Conservation (phyloP, 2,329 filamentous ascomycete species). For the Aspergillus glaucus region DNA sequence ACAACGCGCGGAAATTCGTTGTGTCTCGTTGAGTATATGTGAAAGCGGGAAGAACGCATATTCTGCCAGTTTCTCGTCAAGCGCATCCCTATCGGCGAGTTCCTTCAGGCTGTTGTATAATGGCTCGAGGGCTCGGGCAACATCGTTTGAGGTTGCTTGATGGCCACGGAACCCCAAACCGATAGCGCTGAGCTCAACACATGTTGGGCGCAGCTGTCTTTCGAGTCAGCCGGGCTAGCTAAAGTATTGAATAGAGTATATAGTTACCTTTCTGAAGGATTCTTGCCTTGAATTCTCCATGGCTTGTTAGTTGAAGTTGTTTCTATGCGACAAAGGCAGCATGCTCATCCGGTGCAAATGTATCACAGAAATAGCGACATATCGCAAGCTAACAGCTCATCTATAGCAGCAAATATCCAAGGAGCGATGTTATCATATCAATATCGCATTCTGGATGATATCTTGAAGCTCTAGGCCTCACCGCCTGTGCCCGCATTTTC, state of each 20-base stretch:
- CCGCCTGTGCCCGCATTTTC: constrained; percentile 18
- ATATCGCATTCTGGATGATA: neutral
- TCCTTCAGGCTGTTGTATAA: constrained; percentile 35
- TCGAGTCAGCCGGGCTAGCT: constrained; percentile 13
- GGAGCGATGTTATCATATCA: neutral
- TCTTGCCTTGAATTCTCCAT: constrained; percentile 37
- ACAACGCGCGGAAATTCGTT: constrained; percentile 60
- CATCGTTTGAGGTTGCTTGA: constrained; percentile 39
- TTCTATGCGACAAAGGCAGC: neutral
- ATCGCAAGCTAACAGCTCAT: neutral
- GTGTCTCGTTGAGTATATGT: constrained; percentile 72
- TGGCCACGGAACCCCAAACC: constrained; percentile 46
- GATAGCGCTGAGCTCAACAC: constrained; percentile 52
- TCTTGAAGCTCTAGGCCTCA: neutral
- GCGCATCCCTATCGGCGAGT: constrained; percentile 34
- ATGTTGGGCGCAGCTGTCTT: constrained; percentile 50
- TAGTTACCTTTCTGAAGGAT: constrained; percentile 35
- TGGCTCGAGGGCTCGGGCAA: constrained; percentile 43
- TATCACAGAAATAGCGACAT: neutral
- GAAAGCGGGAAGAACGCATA: constrained; percentile 93
- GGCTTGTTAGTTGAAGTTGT: neutral
- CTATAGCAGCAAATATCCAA: too few relatives aligned
- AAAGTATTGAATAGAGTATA: neutral
- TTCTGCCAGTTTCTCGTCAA: constrained; percentile 82
- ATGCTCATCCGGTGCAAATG: neutral